Evolutionary conservation across 2,329 filamentous ascomycete genomes (phyloP), one percentile per base, ranked within the genome.

Genomic region (Aspergillus japonicus): DNA sequence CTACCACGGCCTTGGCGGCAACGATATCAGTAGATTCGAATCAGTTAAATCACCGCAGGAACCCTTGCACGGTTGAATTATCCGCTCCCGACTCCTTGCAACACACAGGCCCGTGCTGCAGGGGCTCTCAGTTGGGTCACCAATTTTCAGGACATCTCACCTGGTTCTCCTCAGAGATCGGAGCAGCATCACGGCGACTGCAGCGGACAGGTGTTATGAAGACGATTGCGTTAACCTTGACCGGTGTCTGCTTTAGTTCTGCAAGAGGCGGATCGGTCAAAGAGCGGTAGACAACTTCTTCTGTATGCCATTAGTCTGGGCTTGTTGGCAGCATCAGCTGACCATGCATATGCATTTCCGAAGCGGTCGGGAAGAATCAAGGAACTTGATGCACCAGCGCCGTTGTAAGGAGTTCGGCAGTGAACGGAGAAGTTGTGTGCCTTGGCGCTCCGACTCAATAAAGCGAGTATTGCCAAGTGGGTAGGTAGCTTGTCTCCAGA

Each of bases 81-180:
- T 62, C 61, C 63, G 60, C 50, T 29, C 26, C 47, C 53, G 54
- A 44, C 60, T 66, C 71, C 71, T 72, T 73, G 66, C 71, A 49
- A 66, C 61, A 50, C 33, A 50, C 48, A 58, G 59, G 64, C 67
- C 68, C 59, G 70, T 70, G 69, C 65, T 64, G 60, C 54, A 63
- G 59, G 61, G 56, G 61, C 57, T 54, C 50, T 47, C 23, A 33
- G 26, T 39, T 47, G 10, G 50, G 53, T 47, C 24, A 39, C 23
- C 19, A 5, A 31, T 19, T 23, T 14, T 47, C 33, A n/a, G 12
- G 16, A 35, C 6, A 29, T 33, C 19, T 29, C 39, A 19, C 16
- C 6, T 3, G 6, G 4, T 5, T 19, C 16, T 44, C n/a, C 16
- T 44, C 5, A 16, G 16, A 44, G 16, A 44, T 16, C 14, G 16